Base-by-base conservation (phyloP, 2,329 filamentous ascomycete genomes). In the Aspergillus quadricinctus region DNA sequence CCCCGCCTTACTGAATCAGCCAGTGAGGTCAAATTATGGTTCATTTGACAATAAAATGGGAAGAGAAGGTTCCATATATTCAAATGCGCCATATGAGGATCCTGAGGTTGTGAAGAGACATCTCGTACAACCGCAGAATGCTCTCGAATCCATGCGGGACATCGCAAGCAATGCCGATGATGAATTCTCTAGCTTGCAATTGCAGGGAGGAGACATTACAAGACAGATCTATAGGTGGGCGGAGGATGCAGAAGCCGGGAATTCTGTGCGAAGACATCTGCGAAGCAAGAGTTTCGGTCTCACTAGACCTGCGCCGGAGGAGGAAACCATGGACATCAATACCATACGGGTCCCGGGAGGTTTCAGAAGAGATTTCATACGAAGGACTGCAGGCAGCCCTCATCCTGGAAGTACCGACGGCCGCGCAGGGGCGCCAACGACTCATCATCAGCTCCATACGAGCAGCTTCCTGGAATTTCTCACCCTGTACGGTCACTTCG, bases 181-280 rank as follows among this genome's bases (percentile, higher is more conserved):
- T 57, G 90, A 96, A 68, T 99, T 99, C 72, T 97, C 92, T 29
- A 97, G 94, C 75, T 75, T 99, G 71, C 87, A 88, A 69, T 79
- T 99, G 49, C 95, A 97, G 71, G 94, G 94, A 58, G 94, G 94
- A 61, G 94, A 99, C 71, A 88, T 97, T 56, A 97, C 93, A 25
- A 83, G 94, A 58, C 90, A 93, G 54, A 96, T 99, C 66, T 99
- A 99, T 79, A 88, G 90, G 65, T 99, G 95, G 90, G 91, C 92
- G 5, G 92, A 97, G 72, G 90, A 95, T 71, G 89, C 89, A 52
- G 87, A 95, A 69, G 80, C 85, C 49, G 84, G 87, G 63, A 77
- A 79, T 49, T 75, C 77, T 17, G 73, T 77, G 29, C 78, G 81
- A 19, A 84, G 84, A 65, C 79, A 86, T 68, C 84, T 88, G 65